These are phyloP conservation scores for Periconia sp. DNA, from an alignment of 2,329 filamentous ascomycete genomes.

Conservation along the genomic window DNA sequence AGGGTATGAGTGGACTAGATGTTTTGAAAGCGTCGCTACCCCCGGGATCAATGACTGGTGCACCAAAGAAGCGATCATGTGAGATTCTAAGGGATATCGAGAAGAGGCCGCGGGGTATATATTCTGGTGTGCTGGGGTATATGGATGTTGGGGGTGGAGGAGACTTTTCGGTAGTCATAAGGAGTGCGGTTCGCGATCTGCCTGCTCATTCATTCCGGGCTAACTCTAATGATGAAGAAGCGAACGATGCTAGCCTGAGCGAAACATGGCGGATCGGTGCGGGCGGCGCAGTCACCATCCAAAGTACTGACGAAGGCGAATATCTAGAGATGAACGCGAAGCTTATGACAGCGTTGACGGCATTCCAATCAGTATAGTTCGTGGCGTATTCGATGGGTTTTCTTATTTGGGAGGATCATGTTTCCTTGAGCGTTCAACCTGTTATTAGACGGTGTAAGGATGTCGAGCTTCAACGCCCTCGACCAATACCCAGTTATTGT, in stretches of 20 bases:
- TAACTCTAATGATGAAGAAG: no score
- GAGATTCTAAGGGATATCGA: constrained; percentile 77
- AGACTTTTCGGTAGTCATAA: constrained; percentile 87
- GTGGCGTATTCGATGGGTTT: no score
- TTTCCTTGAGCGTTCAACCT: no score
- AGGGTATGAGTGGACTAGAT: constrained; percentile 61
- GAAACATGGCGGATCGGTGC: constrained; percentile 77
- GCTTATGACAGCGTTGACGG: constrained; percentile 25
- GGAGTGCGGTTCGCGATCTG: constrained; percentile 68
- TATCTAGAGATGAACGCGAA: constrained; percentile 77
- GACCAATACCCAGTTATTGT: no score
- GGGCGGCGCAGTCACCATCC: constrained; percentile 82
- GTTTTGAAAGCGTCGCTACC: constrained; percentile 77
- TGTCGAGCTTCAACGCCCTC: no score
- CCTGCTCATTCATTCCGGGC: no score
- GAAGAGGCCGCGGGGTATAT: constrained; percentile 70
- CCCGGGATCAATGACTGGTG: constrained; percentile 91
- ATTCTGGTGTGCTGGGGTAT: constrained; percentile 85
- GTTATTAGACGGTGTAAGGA: no score
- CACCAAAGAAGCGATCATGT: constrained; percentile 87
- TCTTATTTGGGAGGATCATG: no score
- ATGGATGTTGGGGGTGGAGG: constrained; percentile 80
- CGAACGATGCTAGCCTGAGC: constrained; percentile 8
- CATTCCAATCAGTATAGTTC: no score
- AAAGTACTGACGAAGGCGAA: constrained; percentile 80